These are phyloP conservation scores for Gossypium davidsonii DNA, from an alignment of 441 rosid species.

Conservation along the genomic window DNA sequence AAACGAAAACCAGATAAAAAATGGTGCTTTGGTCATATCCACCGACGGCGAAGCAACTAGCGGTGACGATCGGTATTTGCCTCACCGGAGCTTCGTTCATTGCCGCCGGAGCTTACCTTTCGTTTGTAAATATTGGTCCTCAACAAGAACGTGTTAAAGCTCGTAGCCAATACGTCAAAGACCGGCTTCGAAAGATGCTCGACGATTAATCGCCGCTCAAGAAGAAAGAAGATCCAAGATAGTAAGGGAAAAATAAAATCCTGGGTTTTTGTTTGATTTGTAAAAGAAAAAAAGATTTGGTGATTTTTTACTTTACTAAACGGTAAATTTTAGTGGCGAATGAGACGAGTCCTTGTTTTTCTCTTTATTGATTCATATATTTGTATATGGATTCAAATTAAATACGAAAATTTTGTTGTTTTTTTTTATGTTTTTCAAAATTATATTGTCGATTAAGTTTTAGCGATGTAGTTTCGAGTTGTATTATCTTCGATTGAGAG, in stretches of 20 bases:
- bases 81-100: conserved; percentile 44
- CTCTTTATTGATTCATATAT: not conserved
- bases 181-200: conserved; percentile 41
- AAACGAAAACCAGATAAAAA: not conserved
- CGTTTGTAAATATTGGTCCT: conserved; percentile 53
- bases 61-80: conserved; percentile 34
- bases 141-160: conserved; percentile 68
- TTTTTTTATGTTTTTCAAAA: too few relatives aligned
- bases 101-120: conserved; percentile 55
- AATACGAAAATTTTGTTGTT: too few relatives aligned
- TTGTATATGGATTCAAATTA: too few relatives aligned
- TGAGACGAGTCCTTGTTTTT: too few relatives aligned
- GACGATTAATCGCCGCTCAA: conserved; percentile 4
- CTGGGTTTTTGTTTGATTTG: not conserved
- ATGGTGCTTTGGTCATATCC: conserved; percentile 66
- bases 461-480: too few relatives aligned
- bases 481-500: too few relatives aligned
- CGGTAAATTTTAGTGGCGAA: too few relatives aligned
- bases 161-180: conserved; percentile 49
- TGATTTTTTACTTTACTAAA: not conserved
- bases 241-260: not conserved
- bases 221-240: not conserved
- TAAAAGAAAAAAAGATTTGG: not conserved
- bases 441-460: too few relatives aligned
- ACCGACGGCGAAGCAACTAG: conserved; percentile 58